phyloP scores from a whole-genome alignment of 2,329 filamentous ascomycete species.

The Exophiala calicioides region DNA sequence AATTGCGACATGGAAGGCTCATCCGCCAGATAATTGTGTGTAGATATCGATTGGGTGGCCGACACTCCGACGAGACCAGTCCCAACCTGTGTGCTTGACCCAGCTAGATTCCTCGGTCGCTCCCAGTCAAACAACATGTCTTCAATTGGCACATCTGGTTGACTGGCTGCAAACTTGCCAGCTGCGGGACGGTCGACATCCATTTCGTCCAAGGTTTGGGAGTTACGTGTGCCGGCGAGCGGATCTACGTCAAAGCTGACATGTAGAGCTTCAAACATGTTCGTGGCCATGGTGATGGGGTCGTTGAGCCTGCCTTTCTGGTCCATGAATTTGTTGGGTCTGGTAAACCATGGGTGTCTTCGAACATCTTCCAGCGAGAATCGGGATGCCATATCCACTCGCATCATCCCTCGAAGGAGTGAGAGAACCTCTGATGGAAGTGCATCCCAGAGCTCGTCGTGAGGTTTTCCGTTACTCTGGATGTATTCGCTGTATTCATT shows the following conservation, averaged over 20 bases:
- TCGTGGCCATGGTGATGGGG: slow-evolving; percentile 81
- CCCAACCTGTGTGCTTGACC: slow-evolving; percentile 27
- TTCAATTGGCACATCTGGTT: slow-evolving; percentile 74
- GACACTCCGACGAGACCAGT: slow-evolving; percentile 31
- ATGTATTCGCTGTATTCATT: slow-evolving; percentile 84
- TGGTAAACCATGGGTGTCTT: slow-evolving; percentile 92
- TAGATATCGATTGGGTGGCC: slow-evolving; percentile 50
- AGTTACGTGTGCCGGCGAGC: slow-evolving; percentile 47
- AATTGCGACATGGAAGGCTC: slow-evolving; percentile 87
- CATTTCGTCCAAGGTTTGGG: slow-evolving; percentile 59
- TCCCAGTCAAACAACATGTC: slow-evolving; percentile 89
- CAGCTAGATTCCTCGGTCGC: slow-evolving; percentile 62
- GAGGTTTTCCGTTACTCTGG: slow-evolving; percentile 74
- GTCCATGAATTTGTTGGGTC: slow-evolving; percentile 74
- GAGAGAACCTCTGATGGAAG: slow-evolving; percentile 75
- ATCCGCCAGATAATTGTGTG: slow-evolving; percentile 62
- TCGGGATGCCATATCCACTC: slow-evolving; percentile 69
- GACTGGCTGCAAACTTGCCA: slow-evolving; percentile 71
- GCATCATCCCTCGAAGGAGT: slow-evolving; percentile 90
- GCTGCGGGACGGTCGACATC: slow-evolving; percentile 62
- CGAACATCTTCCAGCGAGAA: slow-evolving; percentile 87
- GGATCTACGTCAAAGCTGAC: slow-evolving; percentile 80
- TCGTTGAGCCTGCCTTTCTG: slow-evolving; percentile 74
- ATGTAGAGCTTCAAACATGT: slow-evolving; percentile 86
- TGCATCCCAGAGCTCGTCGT: slow-evolving; percentile 81